Percentiles rank a stretch among this genome's conserved stretches.
These are phyloP conservation scores for Solanum arcanum DNA, from an alignment of 257 asterid genomes.

Conservation along the genomic window DNA sequence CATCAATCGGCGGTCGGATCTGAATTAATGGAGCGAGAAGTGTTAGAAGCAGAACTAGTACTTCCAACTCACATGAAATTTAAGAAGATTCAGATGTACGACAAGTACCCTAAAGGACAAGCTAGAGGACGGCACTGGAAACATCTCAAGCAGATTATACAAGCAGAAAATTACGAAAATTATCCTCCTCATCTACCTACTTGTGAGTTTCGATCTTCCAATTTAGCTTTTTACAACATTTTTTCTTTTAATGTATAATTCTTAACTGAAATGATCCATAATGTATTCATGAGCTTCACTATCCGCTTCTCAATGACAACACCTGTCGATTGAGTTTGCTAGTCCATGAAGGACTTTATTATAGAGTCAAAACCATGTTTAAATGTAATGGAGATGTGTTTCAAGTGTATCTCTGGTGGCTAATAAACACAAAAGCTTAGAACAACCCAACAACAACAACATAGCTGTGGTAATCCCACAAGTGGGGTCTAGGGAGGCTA, in stretches of 20 bases:
- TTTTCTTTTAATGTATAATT: neutral
- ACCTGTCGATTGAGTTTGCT: neutral
- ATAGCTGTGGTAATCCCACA: neutral
- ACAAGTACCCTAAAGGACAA: slow-evolving; percentile 91
- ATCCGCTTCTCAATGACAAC: neutral
- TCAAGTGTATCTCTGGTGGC: neutral
- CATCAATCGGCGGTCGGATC: neutral
- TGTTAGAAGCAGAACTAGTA: slow-evolving; percentile 73
- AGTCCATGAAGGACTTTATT: neutral
- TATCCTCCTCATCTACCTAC: slow-evolving; percentile 55
- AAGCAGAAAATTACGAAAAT: slow-evolving; percentile 76
- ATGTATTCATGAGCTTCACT: neutral
- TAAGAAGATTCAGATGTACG: slow-evolving; percentile 85
- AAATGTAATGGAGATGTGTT: neutral
- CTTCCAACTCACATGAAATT: slow-evolving; percentile 65
- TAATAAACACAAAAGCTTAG: neutral
- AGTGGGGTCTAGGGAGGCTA: neutral
- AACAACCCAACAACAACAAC: neutral
- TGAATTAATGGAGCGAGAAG: slow-evolving; percentile 22
- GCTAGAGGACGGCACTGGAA: slow-evolving; percentile 78
- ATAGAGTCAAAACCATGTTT: neutral
- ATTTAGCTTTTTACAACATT: neutral
- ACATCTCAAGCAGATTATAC: slow-evolving; percentile 87
- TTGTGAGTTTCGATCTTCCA: slow-evolving; percentile 34
- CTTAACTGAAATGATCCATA: neutral